These are phyloP conservation scores for Brettanomyces sp. DNA, from an alignment of 805 yeast genomes.

Conservation along the genomic window DNA sequence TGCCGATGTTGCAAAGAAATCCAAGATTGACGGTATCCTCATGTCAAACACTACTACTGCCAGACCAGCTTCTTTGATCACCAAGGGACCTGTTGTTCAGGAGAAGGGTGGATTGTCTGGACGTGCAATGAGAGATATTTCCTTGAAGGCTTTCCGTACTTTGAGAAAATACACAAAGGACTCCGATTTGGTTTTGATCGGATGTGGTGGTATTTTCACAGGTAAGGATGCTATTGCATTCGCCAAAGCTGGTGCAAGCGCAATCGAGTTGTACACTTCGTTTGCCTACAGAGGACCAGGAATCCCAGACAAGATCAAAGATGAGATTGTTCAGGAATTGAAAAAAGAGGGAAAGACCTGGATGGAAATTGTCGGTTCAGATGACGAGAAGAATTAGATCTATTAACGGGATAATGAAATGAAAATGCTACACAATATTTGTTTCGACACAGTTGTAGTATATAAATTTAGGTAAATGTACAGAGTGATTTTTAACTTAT, in stretches of 20 bases:
- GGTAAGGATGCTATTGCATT: constrained; percentile 88
- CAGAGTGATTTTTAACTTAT: no score
- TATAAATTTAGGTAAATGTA: no score
- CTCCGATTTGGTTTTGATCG: constrained; percentile 65
- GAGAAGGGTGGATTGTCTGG: constrained; percentile 91
- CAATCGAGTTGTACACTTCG: constrained; percentile 78
- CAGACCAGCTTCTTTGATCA: constrained; percentile 57
- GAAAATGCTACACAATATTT: no score
- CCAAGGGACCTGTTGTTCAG: constrained; percentile 33
- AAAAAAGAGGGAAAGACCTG: constrained; percentile 72
- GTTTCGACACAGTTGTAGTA: no score
- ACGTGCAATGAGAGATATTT: constrained; percentile 74
- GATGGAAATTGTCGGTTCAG: constrained; percentile 68
- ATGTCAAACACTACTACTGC: constrained; percentile 87
- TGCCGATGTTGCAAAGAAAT: constrained; percentile 66
- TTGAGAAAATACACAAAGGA: constrained; percentile 74
- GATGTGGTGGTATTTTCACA: constrained; percentile 88
- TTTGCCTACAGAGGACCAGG: constrained; percentile 94
- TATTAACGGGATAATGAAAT: no score
- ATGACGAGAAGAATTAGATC: constrained; percentile 21
- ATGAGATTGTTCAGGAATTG: constrained; percentile 51
- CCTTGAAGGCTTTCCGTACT: constrained; percentile 60
- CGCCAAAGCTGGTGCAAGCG: constrained; percentile 91
- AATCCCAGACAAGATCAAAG: constrained; percentile 50
- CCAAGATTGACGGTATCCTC: constrained; percentile 84